Conservation (phyloP, 2,329 filamentous ascomycete genomes). For the Talaromyces sp. region DNA sequence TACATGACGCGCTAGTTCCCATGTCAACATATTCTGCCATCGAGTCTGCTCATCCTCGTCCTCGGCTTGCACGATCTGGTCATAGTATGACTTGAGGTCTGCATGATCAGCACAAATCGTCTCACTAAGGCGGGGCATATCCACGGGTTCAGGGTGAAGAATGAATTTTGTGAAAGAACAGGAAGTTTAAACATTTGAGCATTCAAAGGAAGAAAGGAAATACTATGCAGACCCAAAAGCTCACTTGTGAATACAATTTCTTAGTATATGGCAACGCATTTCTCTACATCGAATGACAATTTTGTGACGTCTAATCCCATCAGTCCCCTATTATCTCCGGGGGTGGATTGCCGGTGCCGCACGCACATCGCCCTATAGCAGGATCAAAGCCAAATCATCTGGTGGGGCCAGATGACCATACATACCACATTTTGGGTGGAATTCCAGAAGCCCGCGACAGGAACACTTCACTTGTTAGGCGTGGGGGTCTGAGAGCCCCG, state of each 20-base stretch:
- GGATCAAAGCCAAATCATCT: background rate
- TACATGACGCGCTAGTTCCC: conserved; percentile 57
- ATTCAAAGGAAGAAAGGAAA: too few relatives aligned
- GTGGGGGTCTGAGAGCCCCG: conserved; percentile 5
- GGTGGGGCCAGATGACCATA: background rate
- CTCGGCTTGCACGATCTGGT: conserved; percentile 44
- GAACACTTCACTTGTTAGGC: background rate
- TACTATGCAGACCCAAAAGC: background rate
- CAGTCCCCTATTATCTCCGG: background rate
- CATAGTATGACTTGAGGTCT: conserved; percentile 47
- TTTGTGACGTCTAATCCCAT: too few relatives aligned
- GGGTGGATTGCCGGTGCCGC: background rate
- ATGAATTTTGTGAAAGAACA: background rate
- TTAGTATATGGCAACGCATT: background rate
- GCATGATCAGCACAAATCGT: conserved; percentile 48
- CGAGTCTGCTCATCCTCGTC: conserved; percentile 48
- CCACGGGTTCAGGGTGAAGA: too few relatives aligned
- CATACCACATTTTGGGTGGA: background rate
- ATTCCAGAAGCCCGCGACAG: background rate
- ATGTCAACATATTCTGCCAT: conserved; percentile 56
- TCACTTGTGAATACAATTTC: too few relatives aligned
- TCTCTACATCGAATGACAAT: background rate
- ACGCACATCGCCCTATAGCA: background rate
- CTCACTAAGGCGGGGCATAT: conserved; percentile 36
- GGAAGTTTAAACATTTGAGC: too few relatives aligned